A percentile compares a stretch with the other conserved stretches of the same genome.
phyloP scores from a whole-genome alignment of 2,329 filamentous ascomycete genomes.

The Botrytis hyacinthi region DNA sequence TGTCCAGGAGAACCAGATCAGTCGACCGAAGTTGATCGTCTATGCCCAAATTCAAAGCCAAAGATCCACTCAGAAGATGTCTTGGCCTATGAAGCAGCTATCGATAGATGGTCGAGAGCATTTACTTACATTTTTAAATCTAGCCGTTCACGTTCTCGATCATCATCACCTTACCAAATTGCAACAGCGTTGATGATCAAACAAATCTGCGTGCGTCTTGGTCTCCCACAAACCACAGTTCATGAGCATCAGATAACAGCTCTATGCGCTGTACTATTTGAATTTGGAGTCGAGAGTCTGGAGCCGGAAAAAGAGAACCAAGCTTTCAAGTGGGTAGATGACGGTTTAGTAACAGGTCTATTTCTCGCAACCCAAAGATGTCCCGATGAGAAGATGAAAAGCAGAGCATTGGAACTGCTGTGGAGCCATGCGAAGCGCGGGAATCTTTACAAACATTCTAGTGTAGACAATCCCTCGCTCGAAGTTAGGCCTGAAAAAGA shows the following conservation, averaged over 20 bases:
- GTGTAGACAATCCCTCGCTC: background rate
- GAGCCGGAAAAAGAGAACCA: background rate
- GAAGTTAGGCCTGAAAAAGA: too few relatives aligned
- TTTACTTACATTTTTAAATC: background rate
- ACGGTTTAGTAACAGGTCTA: background rate
- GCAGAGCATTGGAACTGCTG: background rate
- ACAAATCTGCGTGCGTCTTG: background rate
- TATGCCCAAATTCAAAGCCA: background rate
- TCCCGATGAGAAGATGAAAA: background rate
- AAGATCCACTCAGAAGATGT: background rate
- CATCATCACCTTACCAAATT: background rate
- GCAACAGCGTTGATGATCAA: background rate
- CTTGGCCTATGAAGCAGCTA: background rate
- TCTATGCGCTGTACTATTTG: background rate
- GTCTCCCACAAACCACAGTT: background rate
- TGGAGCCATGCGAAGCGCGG: background rate
- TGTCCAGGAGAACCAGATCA: background rate
- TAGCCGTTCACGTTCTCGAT: background rate
- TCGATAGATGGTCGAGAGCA: background rate
- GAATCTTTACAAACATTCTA: background rate
- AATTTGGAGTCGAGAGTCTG: background rate
- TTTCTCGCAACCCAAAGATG: background rate
- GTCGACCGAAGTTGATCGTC: background rate
- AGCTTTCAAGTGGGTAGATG: too few relatives aligned
- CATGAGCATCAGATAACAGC: background rate